Evolutionary conservation across 257 asterid genomes (phyloP), one percentile per base, ranked within the genome.

Genomic region (Paraleonurus japonicus): DNA sequence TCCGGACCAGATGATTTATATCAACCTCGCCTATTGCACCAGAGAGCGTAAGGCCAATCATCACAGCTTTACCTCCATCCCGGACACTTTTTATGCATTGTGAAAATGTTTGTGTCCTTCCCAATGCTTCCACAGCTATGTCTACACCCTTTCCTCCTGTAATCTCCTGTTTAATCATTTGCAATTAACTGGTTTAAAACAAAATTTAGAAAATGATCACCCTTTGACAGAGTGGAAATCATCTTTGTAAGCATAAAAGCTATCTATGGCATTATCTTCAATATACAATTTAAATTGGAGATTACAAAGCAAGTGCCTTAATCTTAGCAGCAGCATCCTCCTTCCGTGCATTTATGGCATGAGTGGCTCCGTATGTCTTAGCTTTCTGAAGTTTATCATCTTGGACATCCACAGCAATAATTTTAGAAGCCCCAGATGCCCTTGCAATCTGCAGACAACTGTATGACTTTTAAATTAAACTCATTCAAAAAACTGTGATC

Each of bases 31-130:
- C 99, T 78, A 89, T 89, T 53, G 92, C 86, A 62, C 96, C 96
- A 68, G 96, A 73, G 73, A 83, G 85, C 1, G 99, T 82, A 41
- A 94, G 99, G 69, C 99, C 99, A 65, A 94, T 94, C 99, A 91
- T 94, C 50, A 94, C 98, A 72, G 99, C 99, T 75, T 94, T 94
- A 23, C 99, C 99, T 67, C 99, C 99, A 83, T 88, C 99, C 12
- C 89, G 85, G 26, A 94, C 98, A 61, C 99, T 91, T 76, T 92
- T 87, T 45, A 89, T 85, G 50, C 99, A 94, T 61, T 94, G 99
- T 7, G 71, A 77, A 80, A 91, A 94, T 39, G 99, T 94, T 48
- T 86, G 92, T 9, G 96, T 39, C 78, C 85, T 88, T 66, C 99
- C 99, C 27, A 94, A 74, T 60, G 99, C 99, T 86, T 94, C 99